Evolutionary conservation across 108 stramenopile genomes (phyloP), one percentile per base, ranked within the genome.

Genomic region (Schizochytrium sp.): DNA sequence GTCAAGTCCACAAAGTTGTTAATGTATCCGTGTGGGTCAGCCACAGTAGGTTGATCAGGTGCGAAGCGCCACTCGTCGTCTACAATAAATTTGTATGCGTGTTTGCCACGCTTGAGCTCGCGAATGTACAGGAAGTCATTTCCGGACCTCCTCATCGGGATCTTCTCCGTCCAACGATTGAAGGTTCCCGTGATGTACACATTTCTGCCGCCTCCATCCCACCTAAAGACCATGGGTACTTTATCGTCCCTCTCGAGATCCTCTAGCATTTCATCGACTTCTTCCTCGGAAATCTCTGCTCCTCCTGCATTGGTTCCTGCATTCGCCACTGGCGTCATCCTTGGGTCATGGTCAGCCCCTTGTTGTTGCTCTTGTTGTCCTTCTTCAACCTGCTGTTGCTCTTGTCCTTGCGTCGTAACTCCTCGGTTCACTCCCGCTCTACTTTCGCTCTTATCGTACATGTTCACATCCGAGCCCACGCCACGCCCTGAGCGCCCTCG

Each of bases 51-150:
- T 90, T 98, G 88, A 19, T 89, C 87, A 8, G 93, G 93, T 38
- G 93, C 92, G 72, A 90, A 93, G 46, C 98, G 93, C 99, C 99
- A 99, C 92, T 99, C 98, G 87, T 98, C 98, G 89, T 99, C 99
- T 5, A 99, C 99, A 88, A 99, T 98, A 91, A 98, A 99, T 93
- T 99, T 98, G 92, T 97, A 99, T 53, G 98, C 98, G 87, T 97
- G 97, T 91, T 97, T 97, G 47, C 97, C 97, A 88, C 95, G 90
- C 91, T 96, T 97, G 42, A 99, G 93, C 90, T 97, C 97, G 92
- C 98, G 98, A 90, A 99, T 98, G 92, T 99, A 98, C 46, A 97
- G 98, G 93, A 99, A 99, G 91, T 99, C 99, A 88, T 99, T 98
- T 87, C 99, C 99, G n/a, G 96, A 97, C 41, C 99, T 96, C 90